Conservation (phyloP, 1,139 yeast species). For the Pichia sp. region DNA sequence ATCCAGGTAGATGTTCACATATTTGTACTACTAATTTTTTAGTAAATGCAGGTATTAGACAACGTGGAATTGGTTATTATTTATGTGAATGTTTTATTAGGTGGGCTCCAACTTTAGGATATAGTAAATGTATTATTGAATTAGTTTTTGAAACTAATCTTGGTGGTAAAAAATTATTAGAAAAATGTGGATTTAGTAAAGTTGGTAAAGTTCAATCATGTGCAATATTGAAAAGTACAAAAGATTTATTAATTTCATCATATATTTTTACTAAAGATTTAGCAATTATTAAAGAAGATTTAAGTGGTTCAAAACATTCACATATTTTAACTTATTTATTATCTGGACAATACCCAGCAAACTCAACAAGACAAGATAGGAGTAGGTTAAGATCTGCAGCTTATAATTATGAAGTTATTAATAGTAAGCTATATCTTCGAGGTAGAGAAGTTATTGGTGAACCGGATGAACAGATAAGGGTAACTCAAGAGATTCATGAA, state of each 20-base stretch:
- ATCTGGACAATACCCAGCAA: conserved; percentile 81
- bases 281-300: conserved; percentile 32
- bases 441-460: conserved; percentile 80
- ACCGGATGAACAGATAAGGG: conserved; percentile 64
- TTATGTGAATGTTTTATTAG: conserved; percentile 76
- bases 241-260: conserved; percentile 69
- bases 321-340: conserved; percentile 72
- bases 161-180: conserved; percentile 76
- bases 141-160: conserved; percentile 84
- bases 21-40: conserved; percentile 87
- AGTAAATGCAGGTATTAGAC: conserved; percentile 88
- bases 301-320: conserved; percentile 57
- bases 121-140: conserved; percentile 76
- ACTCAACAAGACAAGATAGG: conserved; percentile 76
- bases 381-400: conserved; percentile 79
- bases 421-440: conserved; percentile 62
- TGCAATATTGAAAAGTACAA: conserved; percentile 72
- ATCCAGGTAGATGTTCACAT: conserved; percentile 89
- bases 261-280: conserved; percentile 40
- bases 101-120: conserved; percentile 90
- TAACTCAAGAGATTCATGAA: conserved; percentile 67
- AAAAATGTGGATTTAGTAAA: conserved; percentile 67
- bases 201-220: conserved; percentile 79
- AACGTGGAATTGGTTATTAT: conserved; percentile 87
- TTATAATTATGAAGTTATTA: conserved; percentile 63